Base-by-base conservation (phyloP, 2,329 filamentous ascomycete species). In the Colletotrichum sp. region DNA sequence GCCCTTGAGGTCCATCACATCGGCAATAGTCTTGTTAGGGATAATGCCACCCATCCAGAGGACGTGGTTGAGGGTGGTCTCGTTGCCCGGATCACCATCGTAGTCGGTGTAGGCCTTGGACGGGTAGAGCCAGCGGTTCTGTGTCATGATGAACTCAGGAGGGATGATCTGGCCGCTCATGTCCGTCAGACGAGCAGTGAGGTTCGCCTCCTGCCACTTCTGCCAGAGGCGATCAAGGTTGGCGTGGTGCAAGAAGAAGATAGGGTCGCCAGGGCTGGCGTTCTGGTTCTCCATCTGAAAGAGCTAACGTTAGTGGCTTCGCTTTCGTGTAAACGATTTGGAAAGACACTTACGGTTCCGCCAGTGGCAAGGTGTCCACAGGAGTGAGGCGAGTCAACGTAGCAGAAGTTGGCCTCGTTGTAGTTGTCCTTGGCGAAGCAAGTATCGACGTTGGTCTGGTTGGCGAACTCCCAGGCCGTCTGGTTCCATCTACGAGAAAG, bases 1-100 rank as follows among this genome's bases (percentile, higher is more conserved):
- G 65, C 66, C 78, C 27, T 70, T 55, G 49, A 81, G 80, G 77
- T 83, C 80, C 82, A 83, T 83, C 12, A 83, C 75, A 36, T 82
- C 80, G 5, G 73, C 73, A 11, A 82, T 78, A 11, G 73, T 80
- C 25, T 71, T 66, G 22, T 77, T 68, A 6, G 78, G 78, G 11
- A 81, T 75, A 13, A 82, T 78, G 11, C 78, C 81, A 65, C 78
- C 77, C 81, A 82, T 80, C 57, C 80, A 77, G 30, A 83, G 62
- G 19, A 79, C 77, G 75, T 82, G 80, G 9, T 76, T 78, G 12
- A 83, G 67, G 5, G 80, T 82, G 4, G 78, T 79, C 4, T 34
- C 72, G 39, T 77, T 78, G 49, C 78, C 79, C 2, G 75, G 68
- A 62, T 81, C 74, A 12, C 80, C 79, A n/a, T 69, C 71, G 30